Base-by-base conservation (phyloP, 2,329 filamentous ascomycete genomes). In the Aureobasidium mangrovei region DNA sequence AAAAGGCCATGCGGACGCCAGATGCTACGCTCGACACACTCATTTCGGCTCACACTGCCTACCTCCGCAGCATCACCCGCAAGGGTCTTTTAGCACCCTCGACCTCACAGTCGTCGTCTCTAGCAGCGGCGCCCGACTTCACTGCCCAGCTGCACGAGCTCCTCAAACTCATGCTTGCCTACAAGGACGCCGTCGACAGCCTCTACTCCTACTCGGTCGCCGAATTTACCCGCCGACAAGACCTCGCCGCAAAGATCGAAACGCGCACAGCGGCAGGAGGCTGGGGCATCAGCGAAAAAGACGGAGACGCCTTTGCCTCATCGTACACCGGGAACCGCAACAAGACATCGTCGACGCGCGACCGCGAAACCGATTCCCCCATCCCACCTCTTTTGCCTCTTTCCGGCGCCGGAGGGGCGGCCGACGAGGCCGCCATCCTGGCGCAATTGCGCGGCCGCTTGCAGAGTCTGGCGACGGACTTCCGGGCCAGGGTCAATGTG, bases 181-280 rank as follows among this genome's bases (percentile, higher is more conserved):
- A 96, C 71, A 88, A 91, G 62, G 91, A 96, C 68, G 87, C 84
- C 10, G 89, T 98, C 36, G 93, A 98, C 65, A 88, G 89, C 0
- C 78, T 98, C 6, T 98, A 97, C 74, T 90, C 86, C 53, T 96
- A 91, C 80, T 91, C 87, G 51, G 89, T 97, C 6, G 89, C 91
- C 0, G 91, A 97, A 69, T 98, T 95, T 69, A 95, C 89, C 1
- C 82, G 83, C 46, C 81, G 88, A n/a, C 91, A 97, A 68, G 91
- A 96, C 64, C 80, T 83, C 24, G 85, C 84, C 57, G 85, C 90
- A 2, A 84, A 84, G 56, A 82, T 83, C 58, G 83, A 88, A 59
- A 80, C 76, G 1, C 78, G 79, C 58, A 84, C 82, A 3, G 80
- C 78, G n/a, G 77, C 79, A 35, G 82, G 82, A 1, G 74, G 76